Percentiles rank a stretch among this genome's conserved stretches.
These are phyloP conservation scores for Arbutus unedo DNA, from an alignment of 148 eudicot genomes.

Conservation along the genomic window DNA sequence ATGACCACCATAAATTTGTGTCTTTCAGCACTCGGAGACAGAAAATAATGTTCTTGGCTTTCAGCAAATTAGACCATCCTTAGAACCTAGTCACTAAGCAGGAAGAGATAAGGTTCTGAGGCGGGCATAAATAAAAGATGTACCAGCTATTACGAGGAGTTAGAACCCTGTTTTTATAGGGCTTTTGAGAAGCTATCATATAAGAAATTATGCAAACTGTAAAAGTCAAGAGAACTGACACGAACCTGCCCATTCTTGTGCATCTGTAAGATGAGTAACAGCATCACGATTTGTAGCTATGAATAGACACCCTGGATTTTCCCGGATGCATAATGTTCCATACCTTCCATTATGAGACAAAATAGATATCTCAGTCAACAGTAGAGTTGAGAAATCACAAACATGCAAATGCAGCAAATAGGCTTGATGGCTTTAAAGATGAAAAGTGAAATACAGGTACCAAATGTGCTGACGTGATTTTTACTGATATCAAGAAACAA, in stretches of 20 bases:
- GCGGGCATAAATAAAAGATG: not conserved
- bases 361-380: slow-evolving; percentile 7
- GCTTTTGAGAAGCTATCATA: not conserved
- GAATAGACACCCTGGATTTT: slow-evolving; percentile 94
- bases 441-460: not conserved
- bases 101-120: not conserved
- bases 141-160: not conserved
- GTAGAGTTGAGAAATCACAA: not conserved
- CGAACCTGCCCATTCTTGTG: slow-evolving; percentile 99
- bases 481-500: not conserved
- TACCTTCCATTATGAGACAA: slow-evolving; percentile 48
- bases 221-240: slow-evolving; percentile 11
- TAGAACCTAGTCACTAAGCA: not conserved
- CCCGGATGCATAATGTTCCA: slow-evolving; percentile 90
- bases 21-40: not conserved
- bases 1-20: not conserved
- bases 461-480: not conserved
- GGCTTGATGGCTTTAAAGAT: not conserved
- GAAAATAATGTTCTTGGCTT: not conserved
- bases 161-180: not conserved
- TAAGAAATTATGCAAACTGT: not conserved
- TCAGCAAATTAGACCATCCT: not conserved
- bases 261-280: slow-evolving; percentile 95
- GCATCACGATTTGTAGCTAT: slow-evolving; percentile 98
- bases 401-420: not conserved